Evolutionary conservation across 495 filamentous ascomycete species (phyloP).

Genomic region (Aspergillus carlsbadensis): DNA sequence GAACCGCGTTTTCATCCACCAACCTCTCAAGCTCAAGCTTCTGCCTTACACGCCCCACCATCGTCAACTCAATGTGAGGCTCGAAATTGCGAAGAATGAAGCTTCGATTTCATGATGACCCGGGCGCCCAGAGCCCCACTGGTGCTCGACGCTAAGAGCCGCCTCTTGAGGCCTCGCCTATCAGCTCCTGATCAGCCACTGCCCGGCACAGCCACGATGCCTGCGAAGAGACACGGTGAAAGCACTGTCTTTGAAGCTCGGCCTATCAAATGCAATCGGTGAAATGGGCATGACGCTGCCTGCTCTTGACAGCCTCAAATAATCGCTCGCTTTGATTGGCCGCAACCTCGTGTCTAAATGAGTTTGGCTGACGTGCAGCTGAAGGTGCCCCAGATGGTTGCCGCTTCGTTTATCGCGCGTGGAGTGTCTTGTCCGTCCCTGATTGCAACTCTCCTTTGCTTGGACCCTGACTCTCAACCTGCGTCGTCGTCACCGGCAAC

Average conservation of each 20-base stretch:
- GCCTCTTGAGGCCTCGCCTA: not conserved
- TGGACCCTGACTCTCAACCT: not conserved
- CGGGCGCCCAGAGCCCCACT: not conserved
- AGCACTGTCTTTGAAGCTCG: not conserved
- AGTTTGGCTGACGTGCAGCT: not conserved
- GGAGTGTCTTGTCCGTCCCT: not conserved
- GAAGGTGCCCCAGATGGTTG: not conserved
- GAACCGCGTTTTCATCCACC: no score
- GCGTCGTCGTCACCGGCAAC: not conserved
- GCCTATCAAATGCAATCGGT: constrained; percentile 1
- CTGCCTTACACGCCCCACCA: no score
- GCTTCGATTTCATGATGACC: not conserved
- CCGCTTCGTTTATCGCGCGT: not conserved
- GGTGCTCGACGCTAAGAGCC: not conserved
- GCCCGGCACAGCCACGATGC: constrained; percentile 8
- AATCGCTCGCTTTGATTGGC: constrained; percentile 1
- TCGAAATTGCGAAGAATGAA: not conserved
- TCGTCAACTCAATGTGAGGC: no score
- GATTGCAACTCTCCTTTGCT: not conserved
- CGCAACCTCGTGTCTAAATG: not conserved
- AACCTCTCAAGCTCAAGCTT: no score
- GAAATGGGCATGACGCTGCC: not conserved
- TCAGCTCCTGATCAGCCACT: constrained; percentile 5
- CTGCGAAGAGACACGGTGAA: not conserved
- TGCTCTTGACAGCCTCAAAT: not conserved